Conservation (phyloP, 352 stramenopile species). For the Pythium sp. region DNA sequence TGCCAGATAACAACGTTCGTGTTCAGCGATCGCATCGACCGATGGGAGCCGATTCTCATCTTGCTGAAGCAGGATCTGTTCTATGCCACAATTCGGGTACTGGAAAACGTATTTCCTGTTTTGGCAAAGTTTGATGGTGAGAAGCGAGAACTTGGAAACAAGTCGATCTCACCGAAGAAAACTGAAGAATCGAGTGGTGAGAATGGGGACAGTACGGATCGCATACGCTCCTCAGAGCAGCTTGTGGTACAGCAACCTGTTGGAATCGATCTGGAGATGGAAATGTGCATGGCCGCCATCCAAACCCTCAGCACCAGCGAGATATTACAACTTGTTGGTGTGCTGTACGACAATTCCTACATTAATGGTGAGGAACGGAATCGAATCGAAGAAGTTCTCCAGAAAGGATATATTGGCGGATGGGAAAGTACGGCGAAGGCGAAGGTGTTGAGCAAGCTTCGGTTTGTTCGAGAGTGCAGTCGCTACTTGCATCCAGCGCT, state of each 20-base stretch:
- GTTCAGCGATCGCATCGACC: conserved; percentile 71
- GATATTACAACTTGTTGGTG: conserved; percentile 50
- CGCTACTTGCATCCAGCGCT: conserved; percentile 61
- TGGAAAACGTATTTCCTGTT: conserved; percentile 72
- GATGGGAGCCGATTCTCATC: conserved; percentile 77
- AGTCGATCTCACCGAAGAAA: conserved; percentile 13
- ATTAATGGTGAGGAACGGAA: conserved; percentile 71
- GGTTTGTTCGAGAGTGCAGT: conserved; percentile 75
- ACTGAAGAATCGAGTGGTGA: conserved; percentile 4
- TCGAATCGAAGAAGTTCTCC: conserved; percentile 71
- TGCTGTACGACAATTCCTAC: conserved; percentile 67
- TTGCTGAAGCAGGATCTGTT: conserved; percentile 69
- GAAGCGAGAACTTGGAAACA: conserved; percentile 26
- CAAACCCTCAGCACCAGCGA: conserved; percentile 65
- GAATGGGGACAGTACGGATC: neutral
- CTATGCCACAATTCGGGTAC: conserved; percentile 56
- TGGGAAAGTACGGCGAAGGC: conserved; percentile 72
- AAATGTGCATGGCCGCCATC: conserved; percentile 73
- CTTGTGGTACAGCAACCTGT: neutral
- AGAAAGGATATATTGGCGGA: conserved; percentile 77
- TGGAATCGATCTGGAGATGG: conserved; percentile 47
- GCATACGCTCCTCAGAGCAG: neutral
- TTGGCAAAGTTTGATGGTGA: conserved; percentile 52
- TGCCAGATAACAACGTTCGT: conserved; percentile 52
- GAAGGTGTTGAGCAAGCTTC: conserved; percentile 63